Percentiles rank a stretch among this genome's conserved stretches.
Conservation (phyloP, 768 basidiomycete genomes). For the Chalciporus chontae region DNA sequence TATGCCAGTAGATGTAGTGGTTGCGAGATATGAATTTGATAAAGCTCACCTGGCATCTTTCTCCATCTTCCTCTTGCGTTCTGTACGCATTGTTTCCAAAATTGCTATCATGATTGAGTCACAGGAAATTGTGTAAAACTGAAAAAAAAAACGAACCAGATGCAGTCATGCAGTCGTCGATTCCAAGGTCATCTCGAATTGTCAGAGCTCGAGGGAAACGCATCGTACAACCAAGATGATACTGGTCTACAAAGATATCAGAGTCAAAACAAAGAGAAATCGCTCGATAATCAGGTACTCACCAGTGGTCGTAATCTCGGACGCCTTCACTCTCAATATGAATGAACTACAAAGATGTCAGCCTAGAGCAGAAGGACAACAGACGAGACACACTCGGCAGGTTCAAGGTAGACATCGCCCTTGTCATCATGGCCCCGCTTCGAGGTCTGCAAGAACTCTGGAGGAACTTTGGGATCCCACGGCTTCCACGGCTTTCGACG, state of each 20-base stretch:
- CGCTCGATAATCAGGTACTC: slow-evolving; percentile 8
- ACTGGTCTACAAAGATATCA: slow-evolving; percentile 54
- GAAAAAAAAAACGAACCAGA: slow-evolving; percentile 42
- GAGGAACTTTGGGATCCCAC: slow-evolving; percentile 72
- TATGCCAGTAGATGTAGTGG: slow-evolving; percentile 4
- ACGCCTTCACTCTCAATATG: slow-evolving; percentile 89
- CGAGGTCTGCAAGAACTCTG: slow-evolving; percentile 62
- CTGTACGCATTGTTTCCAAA: slow-evolving; percentile 55
- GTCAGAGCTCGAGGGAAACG: slow-evolving; percentile 85
- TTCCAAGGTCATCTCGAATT: slow-evolving; percentile 75
- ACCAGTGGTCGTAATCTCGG: slow-evolving; percentile 83
- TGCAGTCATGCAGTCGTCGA: slow-evolving; percentile 71
- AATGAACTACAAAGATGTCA: slow-evolving; percentile 64
- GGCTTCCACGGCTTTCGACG: slow-evolving; percentile 77
- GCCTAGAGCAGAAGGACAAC: not conserved
- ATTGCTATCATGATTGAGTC: slow-evolving; percentile 40
- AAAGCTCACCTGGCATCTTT: slow-evolving; percentile 46
- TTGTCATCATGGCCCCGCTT: slow-evolving; percentile 69
- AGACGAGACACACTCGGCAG: slow-evolving; percentile 63
- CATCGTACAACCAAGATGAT: slow-evolving; percentile 84
- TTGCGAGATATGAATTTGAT: not conserved
- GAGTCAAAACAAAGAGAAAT: not conserved
- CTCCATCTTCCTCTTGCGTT: slow-evolving; percentile 75
- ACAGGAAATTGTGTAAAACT: not conserved
- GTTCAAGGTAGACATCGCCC: slow-evolving; percentile 88